Evolutionary conservation across 352 stramenopile genomes (phyloP), one percentile per base, ranked within the genome.

Genomic region (Phytophthora pini): DNA sequence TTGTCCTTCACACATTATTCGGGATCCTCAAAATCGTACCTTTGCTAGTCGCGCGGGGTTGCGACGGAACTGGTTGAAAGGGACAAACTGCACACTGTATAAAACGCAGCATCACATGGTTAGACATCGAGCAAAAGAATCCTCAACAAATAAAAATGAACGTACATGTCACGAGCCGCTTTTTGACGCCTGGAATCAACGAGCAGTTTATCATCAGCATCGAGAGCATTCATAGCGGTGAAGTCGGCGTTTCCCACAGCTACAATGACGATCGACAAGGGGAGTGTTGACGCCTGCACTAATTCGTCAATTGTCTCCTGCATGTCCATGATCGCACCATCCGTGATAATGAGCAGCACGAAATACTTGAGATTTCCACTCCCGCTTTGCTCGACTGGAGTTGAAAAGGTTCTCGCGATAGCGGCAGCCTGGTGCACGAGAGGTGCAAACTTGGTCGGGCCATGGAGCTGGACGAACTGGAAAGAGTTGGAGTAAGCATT

Each of bases 231-330:
- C 84, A 92, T 90, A 5, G 84, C 78, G 1, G 68, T 80, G 24
- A 92, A 92, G 45, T 89, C 76, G 2, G 84, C 82, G 24, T 93
- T 88, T 15, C 88, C 88, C 27, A 96, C 88, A 13, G 84, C 86
- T 5, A 93, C 84, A 61, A 95, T 92, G 39, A 95, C 80, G 47
- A 95, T 92, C 24, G 81, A 92, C 38, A 95, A 65, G 0, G 88
- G 84, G 49, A 92, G 70, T 13, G 73, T 75, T 11, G 79, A 90
- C 15, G 86, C 86, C 20, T 72, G 63, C n/a, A 88, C 78, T 22
- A 96, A 72, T 38, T 81, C 86, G 34, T 90, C 76, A 52, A 92
- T 76, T 6, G 86, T 96, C 27, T 70, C 67, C 49, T 88, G 73
- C 77, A 94, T 88, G 61, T 94, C 82, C 80, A 92, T 91, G 60